Percentiles rank a stretch among this genome's conserved stretches.
phyloP scores from a whole-genome alignment of 2,329 filamentous ascomycete genomes.

The Botrytis galanthina region DNA sequence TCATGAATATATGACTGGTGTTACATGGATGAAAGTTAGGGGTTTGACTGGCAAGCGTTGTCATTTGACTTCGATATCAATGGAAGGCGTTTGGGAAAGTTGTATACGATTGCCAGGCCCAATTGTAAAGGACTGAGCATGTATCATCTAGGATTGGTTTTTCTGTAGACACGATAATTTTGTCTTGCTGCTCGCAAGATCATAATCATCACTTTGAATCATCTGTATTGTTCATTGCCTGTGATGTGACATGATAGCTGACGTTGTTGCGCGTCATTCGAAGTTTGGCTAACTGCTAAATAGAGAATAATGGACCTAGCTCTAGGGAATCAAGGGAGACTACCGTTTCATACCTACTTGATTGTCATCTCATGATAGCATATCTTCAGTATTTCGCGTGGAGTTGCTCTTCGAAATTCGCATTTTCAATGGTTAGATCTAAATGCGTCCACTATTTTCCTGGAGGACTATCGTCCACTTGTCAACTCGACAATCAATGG shows the following conservation, averaged over 20 bases:
- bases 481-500: neutral
- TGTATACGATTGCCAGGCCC: neutral
- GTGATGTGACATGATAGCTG: neutral
- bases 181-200: neutral
- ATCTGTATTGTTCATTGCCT: neutral
- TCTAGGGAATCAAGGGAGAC: neutral
- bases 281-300: neutral
- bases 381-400: neutral
- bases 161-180: slow-evolving; percentile 6
- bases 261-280: neutral
- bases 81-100: slow-evolving; percentile 14
- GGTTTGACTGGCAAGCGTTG: slow-evolving; percentile 5
- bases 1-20: slow-evolving; percentile 18
- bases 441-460: neutral
- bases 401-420: too few relatives aligned
- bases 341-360: neutral
- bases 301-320: neutral
- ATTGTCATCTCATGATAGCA: neutral
- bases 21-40: slow-evolving; percentile 12
- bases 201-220: neutral
- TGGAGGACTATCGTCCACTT: neutral
- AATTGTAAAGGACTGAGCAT: slow-evolving; percentile 12
- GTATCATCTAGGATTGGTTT: slow-evolving; percentile 8
- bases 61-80: slow-evolving; percentile 15
- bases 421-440: neutral